Percentiles rank a stretch among this genome's conserved stretches.
These are phyloP conservation scores for Apium graveolens DNA, from an alignment of 129 eudicot genomes.

Conservation along the genomic window DNA sequence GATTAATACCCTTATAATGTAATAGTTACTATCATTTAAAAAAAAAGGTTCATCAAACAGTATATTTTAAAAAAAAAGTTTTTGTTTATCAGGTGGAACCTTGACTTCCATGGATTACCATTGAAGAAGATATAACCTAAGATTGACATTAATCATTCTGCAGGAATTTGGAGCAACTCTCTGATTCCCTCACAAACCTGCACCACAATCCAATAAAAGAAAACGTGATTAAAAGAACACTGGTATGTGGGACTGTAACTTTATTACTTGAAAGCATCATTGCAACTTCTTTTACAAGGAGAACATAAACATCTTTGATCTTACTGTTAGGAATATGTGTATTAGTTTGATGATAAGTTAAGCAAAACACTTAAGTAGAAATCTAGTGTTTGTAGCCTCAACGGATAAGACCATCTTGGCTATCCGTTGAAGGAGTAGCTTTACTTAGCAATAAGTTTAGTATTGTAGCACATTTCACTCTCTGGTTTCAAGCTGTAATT, in stretches of 20 bases:
- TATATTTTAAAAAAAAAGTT: neutral
- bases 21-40: neutral
- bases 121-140: neutral
- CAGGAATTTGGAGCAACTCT: conserved; percentile 65
- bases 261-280: neutral
- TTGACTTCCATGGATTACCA: neutral
- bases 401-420: no score
- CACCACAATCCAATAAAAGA: neutral
- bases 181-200: conserved; percentile 82
- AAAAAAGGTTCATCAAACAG: neutral
- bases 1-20: neutral
- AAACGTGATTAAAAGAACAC: neutral
- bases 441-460: no score
- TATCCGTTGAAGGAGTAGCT: no score
- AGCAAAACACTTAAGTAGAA: no score
- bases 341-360: no score
- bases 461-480: no score
- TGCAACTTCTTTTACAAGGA: neutral
- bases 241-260: neutral
- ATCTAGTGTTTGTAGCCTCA: no score
- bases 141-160: conserved; percentile 15
- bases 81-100: neutral
- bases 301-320: neutral
- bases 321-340: no score
- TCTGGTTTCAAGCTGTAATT: no score